Percentiles rank a stretch among this genome's conserved stretches.
Evolutionary conservation across 768 basidiomycete species (phyloP).

Genomic region (Russula ochroleuca): DNA sequence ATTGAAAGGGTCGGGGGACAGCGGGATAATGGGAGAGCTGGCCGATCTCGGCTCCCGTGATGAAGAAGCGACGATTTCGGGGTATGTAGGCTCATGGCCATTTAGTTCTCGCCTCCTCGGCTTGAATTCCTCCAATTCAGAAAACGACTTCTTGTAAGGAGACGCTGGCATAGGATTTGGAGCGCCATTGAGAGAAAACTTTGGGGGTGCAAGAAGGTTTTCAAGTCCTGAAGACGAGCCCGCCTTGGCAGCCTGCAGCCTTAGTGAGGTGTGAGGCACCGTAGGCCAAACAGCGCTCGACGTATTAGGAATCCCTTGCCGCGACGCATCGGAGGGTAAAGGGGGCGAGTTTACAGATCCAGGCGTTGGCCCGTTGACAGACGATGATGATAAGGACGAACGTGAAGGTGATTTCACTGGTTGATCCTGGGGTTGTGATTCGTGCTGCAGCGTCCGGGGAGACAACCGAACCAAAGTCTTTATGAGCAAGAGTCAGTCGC

Average conservation of each 20-base stretch:
- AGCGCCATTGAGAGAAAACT: constrained; percentile 63
- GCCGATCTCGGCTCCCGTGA: constrained; percentile 30
- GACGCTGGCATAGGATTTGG: constrained; percentile 56
- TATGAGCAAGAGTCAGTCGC: constrained; percentile 4
- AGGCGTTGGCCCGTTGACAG: constrained; percentile 20
- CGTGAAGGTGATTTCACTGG: constrained; percentile 12
- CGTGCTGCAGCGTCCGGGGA: constrained; percentile 40
- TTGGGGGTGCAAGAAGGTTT: constrained; percentile 51
- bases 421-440: constrained; percentile 14
- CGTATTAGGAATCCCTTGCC: neutral
- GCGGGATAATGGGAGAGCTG: constrained; percentile 65
- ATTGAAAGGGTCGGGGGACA: constrained; percentile 82
- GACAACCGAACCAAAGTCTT: constrained; percentile 66
- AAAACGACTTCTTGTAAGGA: constrained; percentile 30
- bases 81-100: constrained; percentile 48
- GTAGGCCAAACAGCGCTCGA: constrained; percentile 39
- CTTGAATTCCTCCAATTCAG: constrained; percentile 41
- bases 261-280: constrained; percentile 41
- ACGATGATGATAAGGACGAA: constrained; percentile 5
- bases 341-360: constrained; percentile 8
- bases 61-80: constrained; percentile 36
- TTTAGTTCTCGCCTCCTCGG: constrained; percentile 43
- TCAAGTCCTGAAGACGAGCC: constrained; percentile 25
- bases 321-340: neutral
- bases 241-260: constrained; percentile 16